Conservation (phyloP, 805 yeast genomes). For the Komagataella ulmi region DNA sequence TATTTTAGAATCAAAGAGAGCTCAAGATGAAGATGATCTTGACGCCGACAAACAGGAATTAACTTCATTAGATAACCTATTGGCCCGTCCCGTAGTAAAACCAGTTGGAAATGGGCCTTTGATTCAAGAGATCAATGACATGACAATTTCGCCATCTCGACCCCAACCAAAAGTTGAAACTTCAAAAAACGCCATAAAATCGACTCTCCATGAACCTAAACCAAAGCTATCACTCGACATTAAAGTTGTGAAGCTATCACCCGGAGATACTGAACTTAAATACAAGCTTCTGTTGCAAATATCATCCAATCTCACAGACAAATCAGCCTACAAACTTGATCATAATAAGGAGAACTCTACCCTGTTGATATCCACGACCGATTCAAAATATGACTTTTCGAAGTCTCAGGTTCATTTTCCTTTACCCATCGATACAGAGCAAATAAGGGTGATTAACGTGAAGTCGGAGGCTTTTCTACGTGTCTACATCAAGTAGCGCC, state of each 20-base stretch:
- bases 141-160: constrained; percentile 5
- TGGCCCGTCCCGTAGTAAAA: constrained; percentile 1
- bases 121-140: constrained; percentile 39
- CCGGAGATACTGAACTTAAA: constrained; percentile 8
- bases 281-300: constrained; percentile 9
- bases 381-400: constrained; percentile 11
- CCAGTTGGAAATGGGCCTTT: constrained; percentile 21
- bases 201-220: constrained; percentile 2
- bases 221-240: constrained; percentile 8
- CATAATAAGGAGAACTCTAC: constrained; percentile 15
- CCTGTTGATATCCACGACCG: constrained; percentile 17
- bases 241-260: constrained; percentile 10
- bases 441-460: neutral
- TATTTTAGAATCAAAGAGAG: constrained; percentile 25
- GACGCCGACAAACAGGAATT: constrained; percentile 1
- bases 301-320: constrained; percentile 16
- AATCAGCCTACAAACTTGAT: constrained; percentile 19
- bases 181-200: too few relatives aligned
- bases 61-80: constrained; percentile 4
- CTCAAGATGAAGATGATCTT: constrained; percentile 9
- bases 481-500: neutral
- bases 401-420: constrained; percentile 19
- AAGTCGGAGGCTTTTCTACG: neutral
- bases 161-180: neutral
- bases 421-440: constrained; percentile 9